Conservation (phyloP, 106 monocot genomes). For the Iris macrosiphon region DNA sequence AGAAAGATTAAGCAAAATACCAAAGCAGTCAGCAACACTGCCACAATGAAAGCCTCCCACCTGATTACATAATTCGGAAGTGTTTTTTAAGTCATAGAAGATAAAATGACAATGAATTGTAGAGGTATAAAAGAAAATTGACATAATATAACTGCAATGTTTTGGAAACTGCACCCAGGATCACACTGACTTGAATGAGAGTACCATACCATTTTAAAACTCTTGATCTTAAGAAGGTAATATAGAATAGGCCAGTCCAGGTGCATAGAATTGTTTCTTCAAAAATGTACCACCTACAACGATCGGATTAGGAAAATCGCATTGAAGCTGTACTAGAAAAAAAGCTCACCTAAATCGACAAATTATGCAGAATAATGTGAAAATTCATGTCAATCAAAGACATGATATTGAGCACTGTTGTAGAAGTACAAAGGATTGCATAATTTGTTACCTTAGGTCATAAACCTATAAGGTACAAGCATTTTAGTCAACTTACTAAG, state of each 20-base stretch:
- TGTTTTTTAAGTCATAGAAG: neutral
- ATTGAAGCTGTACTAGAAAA: neutral
- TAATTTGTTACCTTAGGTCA: no score
- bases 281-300: constrained; percentile 74
- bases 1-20: constrained; percentile 54
- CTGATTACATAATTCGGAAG: constrained; percentile 17
- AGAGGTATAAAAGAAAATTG: no score
- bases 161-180: no score
- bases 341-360: neutral
- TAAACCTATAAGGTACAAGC: no score
- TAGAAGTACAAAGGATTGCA: no score
- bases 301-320: constrained; percentile 12
- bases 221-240: constrained; percentile 28
- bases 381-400: neutral
- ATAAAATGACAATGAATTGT: neutral
- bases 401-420: neutral
- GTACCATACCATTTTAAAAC: constrained; percentile 39
- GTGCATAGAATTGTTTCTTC: constrained; percentile 52
- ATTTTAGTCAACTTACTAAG: no score
- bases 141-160: neutral
- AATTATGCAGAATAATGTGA: neutral
- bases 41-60: constrained; percentile 55
- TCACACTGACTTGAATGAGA: no score
- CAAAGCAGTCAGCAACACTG: constrained; percentile 33
- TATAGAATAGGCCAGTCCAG: constrained; percentile 65